Base-by-base conservation (phyloP, 257 asterid genomes). In the Henckelia pumila region DNA sequence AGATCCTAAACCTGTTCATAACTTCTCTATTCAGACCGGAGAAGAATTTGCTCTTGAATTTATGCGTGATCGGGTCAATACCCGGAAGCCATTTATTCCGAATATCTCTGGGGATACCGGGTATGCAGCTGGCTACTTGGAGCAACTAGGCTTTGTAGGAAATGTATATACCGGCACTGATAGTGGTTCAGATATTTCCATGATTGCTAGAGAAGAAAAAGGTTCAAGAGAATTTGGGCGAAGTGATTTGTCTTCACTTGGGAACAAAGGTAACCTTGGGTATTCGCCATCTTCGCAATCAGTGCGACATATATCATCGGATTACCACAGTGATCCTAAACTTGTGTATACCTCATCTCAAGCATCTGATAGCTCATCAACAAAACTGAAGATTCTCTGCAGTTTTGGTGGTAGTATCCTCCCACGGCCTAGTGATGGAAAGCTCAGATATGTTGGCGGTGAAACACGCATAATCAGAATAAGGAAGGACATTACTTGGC, bases 401-500 rank as follows among this genome's bases (percentile, higher is more conserved):
- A 92, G 98, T 72, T 92, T 92, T 78, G 92, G 94, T 67, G 98
- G 98, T 67, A 86, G 78, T 74, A 88, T 92, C 40, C 72, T 92
- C 44, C 97, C 98, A 47, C 84, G 98, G 60, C 98, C 98, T 21
- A 79, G 94, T 78, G 98, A 92, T 79, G 94, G 97, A 65, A 86
- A 80, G 68, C 93, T 89, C 80, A 84, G 97, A 78, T 92, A 92
- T 76, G 97, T 86, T 60, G 98, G 98, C 35, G 98, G 98, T 64
- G 98, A 92, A 81, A 92, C 95, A 23, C 92, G 95, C 81, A 86
- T 92, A 14, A 80, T 88, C 72, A 80, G 89, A 64, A 78, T 92
- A 69, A 79, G 86, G 79, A 86, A 83, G 83, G 87, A 88, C 63
- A 81, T 89, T 63, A 58, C 82, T 65, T 89, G 95, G 96, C 77